Conservation (phyloP, 2,329 filamentous ascomycete species). For the Intubia oerlemansii region DNA sequence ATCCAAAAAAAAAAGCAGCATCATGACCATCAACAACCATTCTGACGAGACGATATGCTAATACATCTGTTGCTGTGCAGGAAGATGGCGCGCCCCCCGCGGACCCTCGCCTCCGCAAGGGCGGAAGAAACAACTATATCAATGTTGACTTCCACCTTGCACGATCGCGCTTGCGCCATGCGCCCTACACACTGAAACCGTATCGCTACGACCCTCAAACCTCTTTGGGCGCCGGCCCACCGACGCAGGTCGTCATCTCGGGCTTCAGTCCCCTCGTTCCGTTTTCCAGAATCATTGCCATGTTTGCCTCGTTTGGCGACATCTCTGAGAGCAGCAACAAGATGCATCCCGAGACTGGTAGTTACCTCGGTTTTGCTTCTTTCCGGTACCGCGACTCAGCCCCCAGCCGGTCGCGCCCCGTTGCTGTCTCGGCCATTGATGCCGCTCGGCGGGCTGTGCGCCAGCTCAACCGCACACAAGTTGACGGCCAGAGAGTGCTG, state of each 20-base stretch:
- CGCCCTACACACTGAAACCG: constrained; percentile 60
- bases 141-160: constrained; percentile 47
- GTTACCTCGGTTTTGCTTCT: constrained; percentile 80
- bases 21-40: too few species aligned
- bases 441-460: constrained; percentile 66
- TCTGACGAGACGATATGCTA: too few species aligned
- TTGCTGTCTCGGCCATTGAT: constrained; percentile 45
- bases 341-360: constrained; percentile 84
- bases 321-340: constrained; percentile 85
- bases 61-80: too few species aligned
- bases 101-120: constrained; percentile 62
- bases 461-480: constrained; percentile 55
- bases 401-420: constrained; percentile 26
- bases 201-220: constrained; percentile 67
- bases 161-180: constrained; percentile 48
- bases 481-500: constrained; percentile 56
- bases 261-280: constrained; percentile 84
- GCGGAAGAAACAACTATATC: constrained; percentile 44
- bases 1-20: too few species aligned
- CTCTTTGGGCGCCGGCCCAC: constrained; percentile 73
- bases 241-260: constrained; percentile 79
- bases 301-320: constrained; percentile 66
- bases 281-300: constrained; percentile 52
- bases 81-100: constrained; percentile 48
- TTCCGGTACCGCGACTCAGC: constrained; percentile 68